Evolutionary conservation across 2,329 filamentous ascomycete species (phyloP).

Genomic region (Epichloe festucae): DNA sequence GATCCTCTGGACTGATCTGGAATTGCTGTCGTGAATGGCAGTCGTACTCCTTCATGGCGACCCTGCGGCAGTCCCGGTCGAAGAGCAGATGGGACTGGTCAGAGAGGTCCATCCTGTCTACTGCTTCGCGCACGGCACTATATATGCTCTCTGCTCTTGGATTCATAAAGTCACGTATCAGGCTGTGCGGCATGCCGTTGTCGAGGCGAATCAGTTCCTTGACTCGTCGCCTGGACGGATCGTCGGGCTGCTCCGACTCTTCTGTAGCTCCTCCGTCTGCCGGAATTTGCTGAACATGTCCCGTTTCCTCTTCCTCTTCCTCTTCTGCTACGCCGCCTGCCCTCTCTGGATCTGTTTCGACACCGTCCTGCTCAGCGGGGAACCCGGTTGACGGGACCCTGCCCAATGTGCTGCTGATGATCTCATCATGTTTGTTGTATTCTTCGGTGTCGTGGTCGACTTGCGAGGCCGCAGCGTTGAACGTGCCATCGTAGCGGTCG

Average conservation of each 20-base stretch:
- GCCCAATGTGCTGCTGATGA: too few relatives aligned
- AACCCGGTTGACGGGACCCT: not conserved
- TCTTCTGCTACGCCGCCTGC: not conserved
- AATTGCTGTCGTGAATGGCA: not conserved
- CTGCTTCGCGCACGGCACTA: conserved; percentile 1
- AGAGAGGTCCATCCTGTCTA: not conserved
- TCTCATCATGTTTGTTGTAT: too few relatives aligned
- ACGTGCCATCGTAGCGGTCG: too few relatives aligned
- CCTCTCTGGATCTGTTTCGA: not conserved
- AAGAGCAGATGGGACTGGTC: conserved; percentile 2
- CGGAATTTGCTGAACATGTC: not conserved
- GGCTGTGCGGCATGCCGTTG: not conserved
- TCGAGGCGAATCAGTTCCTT: not conserved
- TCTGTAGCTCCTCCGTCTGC: too few relatives aligned
- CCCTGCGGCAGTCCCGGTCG: not conserved
- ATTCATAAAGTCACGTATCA: conserved; percentile 4
- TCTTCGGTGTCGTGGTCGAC: too few relatives aligned
- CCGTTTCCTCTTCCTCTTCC: not conserved
- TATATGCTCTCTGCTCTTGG: conserved; percentile 1
- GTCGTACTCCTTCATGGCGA: conserved; percentile 1
- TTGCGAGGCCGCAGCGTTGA: too few relatives aligned
- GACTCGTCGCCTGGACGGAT: not conserved
- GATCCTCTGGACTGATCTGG: not conserved
- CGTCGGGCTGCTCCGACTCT: not conserved
- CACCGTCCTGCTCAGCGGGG: not conserved